Percentiles rank a stretch among this genome's conserved stretches.
Evolutionary conservation across 495 filamentous ascomycete species (phyloP).

Genomic region (Trichocladium uniseriatum): DNA sequence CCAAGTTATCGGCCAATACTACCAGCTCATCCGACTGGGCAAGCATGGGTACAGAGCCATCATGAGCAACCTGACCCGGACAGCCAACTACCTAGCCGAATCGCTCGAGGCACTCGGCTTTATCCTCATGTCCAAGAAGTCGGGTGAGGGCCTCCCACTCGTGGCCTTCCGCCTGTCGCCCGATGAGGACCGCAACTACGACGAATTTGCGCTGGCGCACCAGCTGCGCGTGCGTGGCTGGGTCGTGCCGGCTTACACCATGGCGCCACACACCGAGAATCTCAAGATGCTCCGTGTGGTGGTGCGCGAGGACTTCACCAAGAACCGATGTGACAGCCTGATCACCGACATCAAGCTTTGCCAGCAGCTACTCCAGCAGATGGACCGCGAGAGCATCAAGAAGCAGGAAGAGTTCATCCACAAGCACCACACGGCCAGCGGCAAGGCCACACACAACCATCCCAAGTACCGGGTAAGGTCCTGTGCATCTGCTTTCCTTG

Average conservation of each 20-base stretch:
- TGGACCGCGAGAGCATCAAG: slow-evolving; percentile 60
- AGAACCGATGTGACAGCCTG: slow-evolving; percentile 62
- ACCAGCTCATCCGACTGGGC: slow-evolving; percentile 85
- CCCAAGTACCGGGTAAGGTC: slow-evolving; percentile 46
- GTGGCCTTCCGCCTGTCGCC: slow-evolving; percentile 72
- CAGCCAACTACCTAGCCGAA: slow-evolving; percentile 66
- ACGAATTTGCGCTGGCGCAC: slow-evolving; percentile 77
- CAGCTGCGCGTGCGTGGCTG: slow-evolving; percentile 74
- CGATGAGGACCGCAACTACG: slow-evolving; percentile 51
- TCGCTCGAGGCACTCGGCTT: slow-evolving; percentile 65
- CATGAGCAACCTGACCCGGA: slow-evolving; percentile 80
- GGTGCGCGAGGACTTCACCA: slow-evolving; percentile 79
- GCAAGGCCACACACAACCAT: slow-evolving; percentile 51
- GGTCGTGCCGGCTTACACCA: slow-evolving; percentile 90
- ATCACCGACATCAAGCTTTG: slow-evolving; percentile 65
- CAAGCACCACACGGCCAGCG: slow-evolving; percentile 45
- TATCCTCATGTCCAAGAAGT: slow-evolving; percentile 70
- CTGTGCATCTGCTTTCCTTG: slow-evolving; percentile 4
- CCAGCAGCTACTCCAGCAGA: slow-evolving; percentile 54
- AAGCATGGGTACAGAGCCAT: slow-evolving; percentile 79
- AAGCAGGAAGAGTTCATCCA: slow-evolving; percentile 57
- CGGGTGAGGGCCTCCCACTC: slow-evolving; percentile 68
- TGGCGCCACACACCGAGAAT: slow-evolving; percentile 72
- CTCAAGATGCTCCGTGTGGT: slow-evolving; percentile 85
- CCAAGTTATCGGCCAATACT: slow-evolving; percentile 92